These are phyloP conservation scores for Achaetomiella virescens DNA, from an alignment of 495 filamentous ascomycete species.

Conservation along the genomic window DNA sequence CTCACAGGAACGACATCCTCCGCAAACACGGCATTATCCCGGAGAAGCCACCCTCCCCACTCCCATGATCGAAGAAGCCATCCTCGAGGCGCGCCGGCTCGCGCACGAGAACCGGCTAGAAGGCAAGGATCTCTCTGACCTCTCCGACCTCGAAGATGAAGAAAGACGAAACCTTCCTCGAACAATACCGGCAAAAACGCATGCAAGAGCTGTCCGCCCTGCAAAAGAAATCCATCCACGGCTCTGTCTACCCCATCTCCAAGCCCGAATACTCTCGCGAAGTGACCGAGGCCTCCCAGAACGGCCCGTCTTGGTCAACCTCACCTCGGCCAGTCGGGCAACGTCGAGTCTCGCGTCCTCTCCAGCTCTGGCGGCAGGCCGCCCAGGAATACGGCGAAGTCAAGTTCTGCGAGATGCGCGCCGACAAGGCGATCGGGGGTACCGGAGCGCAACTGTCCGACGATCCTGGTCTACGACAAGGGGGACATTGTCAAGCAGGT, in stretches of 20 bases:
- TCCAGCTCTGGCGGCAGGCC: slow-evolving; percentile 82
- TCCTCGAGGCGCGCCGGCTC: slow-evolving; percentile 68
- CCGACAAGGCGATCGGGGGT: slow-evolving; percentile 88
- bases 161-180: slow-evolving; percentile 89
- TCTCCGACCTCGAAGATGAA: slow-evolving; percentile 84
- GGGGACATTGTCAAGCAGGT: slow-evolving; percentile 86
- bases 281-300: slow-evolving; percentile 83
- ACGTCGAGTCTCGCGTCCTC: slow-evolving; percentile 74
- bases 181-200: slow-evolving; percentile 79
- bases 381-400: slow-evolving; percentile 81
- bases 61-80: slow-evolving; percentile 91
- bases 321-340: slow-evolving; percentile 68
- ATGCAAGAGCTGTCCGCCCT: slow-evolving; percentile 71
- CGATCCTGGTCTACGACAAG: slow-evolving; percentile 85
- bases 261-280: slow-evolving; percentile 88
- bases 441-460: slow-evolving; percentile 94
- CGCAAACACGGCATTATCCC: slow-evolving; percentile 94
- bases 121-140: slow-evolving; percentile 86
- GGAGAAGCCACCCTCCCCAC: slow-evolving; percentile 90
- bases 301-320: slow-evolving; percentile 72
- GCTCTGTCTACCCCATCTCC: slow-evolving; percentile 85
- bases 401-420: slow-evolving; percentile 96
- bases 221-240: slow-evolving; percentile 67
- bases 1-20: slow-evolving; percentile 91
- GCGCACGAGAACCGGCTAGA: slow-evolving; percentile 88